Conservation (phyloP, 73 alveolate species). For the Effrenium voratum region DNA sequence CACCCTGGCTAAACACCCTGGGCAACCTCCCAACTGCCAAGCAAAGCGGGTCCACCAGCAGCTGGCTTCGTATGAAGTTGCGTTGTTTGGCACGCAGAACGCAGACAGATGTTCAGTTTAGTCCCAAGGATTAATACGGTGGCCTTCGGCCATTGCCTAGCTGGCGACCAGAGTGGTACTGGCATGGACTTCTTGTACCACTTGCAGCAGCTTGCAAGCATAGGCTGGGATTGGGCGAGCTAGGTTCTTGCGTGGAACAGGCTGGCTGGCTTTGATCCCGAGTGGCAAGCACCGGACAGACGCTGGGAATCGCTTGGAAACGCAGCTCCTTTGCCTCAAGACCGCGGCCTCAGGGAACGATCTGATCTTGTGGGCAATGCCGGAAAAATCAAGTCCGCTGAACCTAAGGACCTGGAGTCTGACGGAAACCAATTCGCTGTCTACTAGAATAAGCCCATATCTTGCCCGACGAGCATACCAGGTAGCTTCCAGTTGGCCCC, state of each 20-base stretch:
- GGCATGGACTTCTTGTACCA: conserved; percentile 33
- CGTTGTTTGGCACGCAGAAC: background rate
- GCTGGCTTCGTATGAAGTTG: background rate
- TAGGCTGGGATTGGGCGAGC: background rate
- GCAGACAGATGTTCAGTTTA: background rate
- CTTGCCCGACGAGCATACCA: no score
- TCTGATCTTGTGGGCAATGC: no score
- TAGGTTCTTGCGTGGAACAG: background rate
- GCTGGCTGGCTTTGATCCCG: background rate
- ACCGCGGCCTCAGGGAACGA: no score
- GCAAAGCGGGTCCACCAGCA: background rate
- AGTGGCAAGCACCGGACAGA: no score
- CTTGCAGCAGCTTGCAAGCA: conserved; percentile 62
- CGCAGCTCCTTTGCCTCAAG: no score
- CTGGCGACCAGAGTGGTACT: background rate
- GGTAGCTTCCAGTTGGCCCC: no score
- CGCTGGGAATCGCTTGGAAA: no score
- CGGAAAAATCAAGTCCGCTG: no score
- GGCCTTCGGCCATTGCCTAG: conserved; percentile 48
- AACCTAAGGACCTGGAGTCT: no score
- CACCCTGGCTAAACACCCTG: background rate
- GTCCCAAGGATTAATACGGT: conserved; percentile 58
- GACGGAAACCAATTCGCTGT: no score
- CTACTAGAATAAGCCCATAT: no score
- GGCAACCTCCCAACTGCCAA: background rate